Base-by-base conservation (phyloP, 116 monocot species). In the Dioscorea cayenensis region DNA sequence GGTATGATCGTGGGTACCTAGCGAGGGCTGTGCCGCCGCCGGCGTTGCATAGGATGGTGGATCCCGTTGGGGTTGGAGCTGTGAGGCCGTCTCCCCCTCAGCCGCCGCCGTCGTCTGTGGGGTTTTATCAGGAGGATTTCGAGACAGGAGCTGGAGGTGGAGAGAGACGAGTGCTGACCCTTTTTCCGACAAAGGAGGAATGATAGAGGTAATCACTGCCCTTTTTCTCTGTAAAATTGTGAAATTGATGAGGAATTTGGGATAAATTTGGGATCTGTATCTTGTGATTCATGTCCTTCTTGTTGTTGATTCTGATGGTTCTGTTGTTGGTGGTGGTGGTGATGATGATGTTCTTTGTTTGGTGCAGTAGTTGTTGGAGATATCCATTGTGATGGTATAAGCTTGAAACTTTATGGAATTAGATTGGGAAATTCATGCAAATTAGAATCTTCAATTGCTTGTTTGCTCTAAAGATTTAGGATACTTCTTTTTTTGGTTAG, bases 151-250 rank as follows among this genome's bases (percentile, higher is more conserved):
- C 49, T 8, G 77, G 72, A 20, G 51, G 78, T 3, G 83, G 71
- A 13, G 71, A 38, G 19, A 64, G 89, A 60, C 83, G 79, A 67
- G 85, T 77, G 75, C 79, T 94, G 14, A 90, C 90, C 8, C 85
- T 94, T 14, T 94, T 94, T 65, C 93, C 93, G 7, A 87, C 82
- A 0, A 74, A 83, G 28, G 81, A 85, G 14, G 81, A 82, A 52
- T 87, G 71, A 85, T 32, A 8, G 5, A 68, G 65, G 35, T 65
- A 17, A 14, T 65, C 35, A 27, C 5, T 65, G 63, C 4, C 28
- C 28, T 28, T 65, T 6, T 28, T 25, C 1, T 65, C 65, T 32
- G 11, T 65, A 62, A 1, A 20, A 23, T 20, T 23, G 23, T 55
- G 55, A 55, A 55, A 55, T 55, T 14, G 55, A n/a, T 55, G 55